Evolutionary conservation across 257 asterid genomes (phyloP).

Genomic region (Solanum piurae): DNA sequence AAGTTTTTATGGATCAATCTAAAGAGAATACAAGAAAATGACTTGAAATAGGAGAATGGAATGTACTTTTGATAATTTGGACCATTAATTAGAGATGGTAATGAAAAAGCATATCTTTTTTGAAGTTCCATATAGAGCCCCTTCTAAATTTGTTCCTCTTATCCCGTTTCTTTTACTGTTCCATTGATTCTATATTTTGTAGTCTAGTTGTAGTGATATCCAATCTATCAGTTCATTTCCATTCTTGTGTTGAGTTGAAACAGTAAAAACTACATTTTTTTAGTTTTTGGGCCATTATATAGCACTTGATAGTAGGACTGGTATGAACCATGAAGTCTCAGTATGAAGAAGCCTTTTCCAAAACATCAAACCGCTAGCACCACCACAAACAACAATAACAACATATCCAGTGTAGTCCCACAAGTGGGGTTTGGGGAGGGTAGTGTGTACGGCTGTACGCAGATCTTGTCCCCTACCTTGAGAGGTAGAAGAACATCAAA

Average conservation of each 20-base stretch:
- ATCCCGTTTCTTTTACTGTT: too few species aligned
- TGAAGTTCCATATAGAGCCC: conserved; percentile 81
- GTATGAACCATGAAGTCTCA: background rate
- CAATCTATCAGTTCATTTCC: background rate
- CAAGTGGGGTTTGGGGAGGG: background rate
- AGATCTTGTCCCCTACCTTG: background rate
- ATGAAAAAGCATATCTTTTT: conserved; percentile 66
- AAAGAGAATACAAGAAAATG: background rate
- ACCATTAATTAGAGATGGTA: conserved; percentile 56
- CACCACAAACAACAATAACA: background rate
- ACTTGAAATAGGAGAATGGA: background rate
- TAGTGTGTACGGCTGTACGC: background rate
- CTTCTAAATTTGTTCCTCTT: background rate
- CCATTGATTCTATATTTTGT: background rate
- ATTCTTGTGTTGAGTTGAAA: background rate
- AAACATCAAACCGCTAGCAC: background rate
- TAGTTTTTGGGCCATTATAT: background rate
- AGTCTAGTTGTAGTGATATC: background rate
- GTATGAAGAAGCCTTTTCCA: background rate
- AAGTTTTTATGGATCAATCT: background rate
- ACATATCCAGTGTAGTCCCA: background rate
- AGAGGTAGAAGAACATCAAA: background rate
- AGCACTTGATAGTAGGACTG: background rate
- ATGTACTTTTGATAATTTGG: conserved; percentile 64
- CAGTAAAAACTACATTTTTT: background rate